Conservation (phyloP, 2,329 filamentous ascomycete species). For the Ascochyta clinopodiicola region DNA sequence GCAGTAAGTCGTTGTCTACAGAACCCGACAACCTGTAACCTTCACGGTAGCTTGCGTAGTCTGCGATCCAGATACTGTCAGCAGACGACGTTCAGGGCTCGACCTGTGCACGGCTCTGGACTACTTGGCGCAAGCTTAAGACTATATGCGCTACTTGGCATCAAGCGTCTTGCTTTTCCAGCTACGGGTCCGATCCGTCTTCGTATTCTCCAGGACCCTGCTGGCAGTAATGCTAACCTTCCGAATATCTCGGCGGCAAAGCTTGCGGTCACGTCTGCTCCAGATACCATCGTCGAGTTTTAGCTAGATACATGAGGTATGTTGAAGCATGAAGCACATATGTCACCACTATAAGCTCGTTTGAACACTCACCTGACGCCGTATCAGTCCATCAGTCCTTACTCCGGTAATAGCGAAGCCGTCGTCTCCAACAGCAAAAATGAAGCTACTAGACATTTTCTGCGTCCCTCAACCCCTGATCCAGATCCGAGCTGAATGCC, state of each 20-base stretch:
- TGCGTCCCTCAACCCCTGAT: neutral
- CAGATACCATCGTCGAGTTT: neutral
- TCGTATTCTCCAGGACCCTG: neutral
- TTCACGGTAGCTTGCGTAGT: neutral
- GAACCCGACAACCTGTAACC: neutral
- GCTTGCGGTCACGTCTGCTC: neutral
- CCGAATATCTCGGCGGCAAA: neutral
- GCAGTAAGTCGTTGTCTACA: neutral
- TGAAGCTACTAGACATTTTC: neutral
- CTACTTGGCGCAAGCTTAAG: slow-evolving; percentile 1
- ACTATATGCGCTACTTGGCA: neutral
- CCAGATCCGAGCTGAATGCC: neutral
- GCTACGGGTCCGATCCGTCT: neutral
- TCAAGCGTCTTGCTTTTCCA: neutral
- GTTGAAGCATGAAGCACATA: neutral
- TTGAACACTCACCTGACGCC: neutral
- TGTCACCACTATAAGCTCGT: neutral
- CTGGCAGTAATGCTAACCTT: neutral
- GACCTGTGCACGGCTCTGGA: slow-evolving; percentile 3
- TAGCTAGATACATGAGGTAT: neutral
- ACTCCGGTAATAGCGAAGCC: neutral
- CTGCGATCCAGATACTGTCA: neutral
- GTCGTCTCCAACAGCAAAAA: neutral
- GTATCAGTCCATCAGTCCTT: neutral
- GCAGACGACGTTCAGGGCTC: neutral